Evolutionary conservation across 1,284 basidiomycete species (phyloP).

Genomic region (Puccinia coronata): DNA sequence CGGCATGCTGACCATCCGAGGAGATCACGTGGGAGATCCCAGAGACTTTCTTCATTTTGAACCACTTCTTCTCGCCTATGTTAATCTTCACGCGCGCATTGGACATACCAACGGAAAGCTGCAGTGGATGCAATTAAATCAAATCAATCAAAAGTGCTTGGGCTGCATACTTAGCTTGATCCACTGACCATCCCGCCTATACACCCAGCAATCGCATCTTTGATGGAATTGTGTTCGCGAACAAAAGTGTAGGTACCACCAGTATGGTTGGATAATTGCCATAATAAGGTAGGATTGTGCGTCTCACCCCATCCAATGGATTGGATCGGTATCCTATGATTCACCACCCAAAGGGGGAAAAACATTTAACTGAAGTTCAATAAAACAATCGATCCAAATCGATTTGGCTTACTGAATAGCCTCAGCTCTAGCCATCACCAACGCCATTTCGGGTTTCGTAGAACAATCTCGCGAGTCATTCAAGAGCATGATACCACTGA

Average conservation of each 20-base stretch:
- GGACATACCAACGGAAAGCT: conserved; percentile 76
- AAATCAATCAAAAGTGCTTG: neutral
- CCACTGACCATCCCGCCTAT: conserved; percentile 73
- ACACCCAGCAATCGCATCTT: conserved; percentile 83
- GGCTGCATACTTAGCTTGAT: neutral
- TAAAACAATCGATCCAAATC: neutral
- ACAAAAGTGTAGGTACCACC: conserved; percentile 96
- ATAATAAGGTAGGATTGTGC: conserved; percentile 95
- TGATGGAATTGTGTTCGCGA: conserved; percentile 90
- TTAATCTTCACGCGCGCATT: conserved; percentile 90
- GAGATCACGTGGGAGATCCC: conserved; percentile 81
- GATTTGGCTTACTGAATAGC: conserved; percentile 70
- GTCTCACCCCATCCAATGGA: conserved; percentile 93
- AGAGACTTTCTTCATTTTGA: conserved; percentile 85
- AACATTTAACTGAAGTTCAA: neutral
- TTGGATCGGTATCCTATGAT: conserved; percentile 76
- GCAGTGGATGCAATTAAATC: conserved; percentile 56
- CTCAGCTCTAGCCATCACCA: conserved; percentile 91
- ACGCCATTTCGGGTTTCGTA: conserved; percentile 95
- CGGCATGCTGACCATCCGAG: conserved; percentile 84
- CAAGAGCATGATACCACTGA: conserved; percentile 86
- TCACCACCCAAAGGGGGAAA: neutral
- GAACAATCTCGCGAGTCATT: conserved; percentile 87
- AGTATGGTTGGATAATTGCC: conserved; percentile 97
- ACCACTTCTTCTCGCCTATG: conserved; percentile 74